Percentiles rank a stretch among this genome's conserved stretches.
These are phyloP conservation scores for Trichosporon coremiiforme DNA, from an alignment of 1,284 basidiomycete species.

Conservation along the genomic window DNA sequence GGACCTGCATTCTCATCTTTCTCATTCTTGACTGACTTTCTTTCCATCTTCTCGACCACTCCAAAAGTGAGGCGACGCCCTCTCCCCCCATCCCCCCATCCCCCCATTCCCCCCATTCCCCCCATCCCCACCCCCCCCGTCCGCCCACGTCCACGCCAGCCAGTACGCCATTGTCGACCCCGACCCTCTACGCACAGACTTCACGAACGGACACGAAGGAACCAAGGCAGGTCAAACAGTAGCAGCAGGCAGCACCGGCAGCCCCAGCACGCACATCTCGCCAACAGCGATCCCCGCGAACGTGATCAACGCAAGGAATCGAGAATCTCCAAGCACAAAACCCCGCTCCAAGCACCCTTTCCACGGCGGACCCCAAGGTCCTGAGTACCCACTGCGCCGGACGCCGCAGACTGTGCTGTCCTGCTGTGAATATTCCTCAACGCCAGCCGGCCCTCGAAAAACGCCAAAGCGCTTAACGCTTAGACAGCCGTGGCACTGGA, in stretches of 20 bases:
- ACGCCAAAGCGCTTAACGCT: background rate
- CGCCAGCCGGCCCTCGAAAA: background rate
- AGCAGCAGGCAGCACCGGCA: too few species aligned
- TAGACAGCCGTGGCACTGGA: background rate
- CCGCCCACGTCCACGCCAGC: background rate
- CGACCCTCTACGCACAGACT: conserved; percentile 9
- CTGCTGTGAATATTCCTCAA: background rate
- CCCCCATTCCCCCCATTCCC: too few species aligned
- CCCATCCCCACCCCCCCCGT: background rate
- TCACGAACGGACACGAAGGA: background rate
- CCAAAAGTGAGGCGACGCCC: background rate
- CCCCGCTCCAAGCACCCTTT: background rate
- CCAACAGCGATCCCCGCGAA: background rate
- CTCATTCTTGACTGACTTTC: background rate
- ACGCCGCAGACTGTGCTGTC: conserved; percentile 11
- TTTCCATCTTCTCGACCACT: background rate
- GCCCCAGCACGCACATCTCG: too few species aligned
- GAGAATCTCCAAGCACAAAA: background rate
- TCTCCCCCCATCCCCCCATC: too few species aligned
- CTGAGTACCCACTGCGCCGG: conserved; percentile 42
- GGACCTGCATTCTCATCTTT: background rate
- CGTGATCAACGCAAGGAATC: background rate
- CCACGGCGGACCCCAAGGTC: too few species aligned
- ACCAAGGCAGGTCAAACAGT: too few species aligned
- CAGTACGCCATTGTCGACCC: background rate